Base-by-base conservation (phyloP, 2,329 filamentous ascomycete species). In the Pleomassaria siparia region DNA sequence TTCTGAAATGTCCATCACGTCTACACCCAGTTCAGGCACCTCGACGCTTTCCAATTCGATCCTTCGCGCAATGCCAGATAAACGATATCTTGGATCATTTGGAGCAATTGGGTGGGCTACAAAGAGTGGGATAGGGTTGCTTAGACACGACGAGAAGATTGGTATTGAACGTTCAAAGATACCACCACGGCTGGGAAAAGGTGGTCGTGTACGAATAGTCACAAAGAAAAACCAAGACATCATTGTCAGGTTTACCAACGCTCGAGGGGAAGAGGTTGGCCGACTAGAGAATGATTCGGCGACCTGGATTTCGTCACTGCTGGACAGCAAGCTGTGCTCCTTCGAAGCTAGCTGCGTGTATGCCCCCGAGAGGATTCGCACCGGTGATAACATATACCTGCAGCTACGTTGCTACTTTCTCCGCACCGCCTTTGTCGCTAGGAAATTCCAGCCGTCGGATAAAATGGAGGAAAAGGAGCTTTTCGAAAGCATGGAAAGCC, bases 101-200 rank as follows among this genome's bases (percentile, higher is more conserved):
- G 94, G 94, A 8, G 91, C 89, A 4, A 89, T 87, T 44, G 94
- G 86, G 4, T 99, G 94, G 94, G 86, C 89, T 5, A 97, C 92
- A 3, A 84, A 86, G 59, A 96, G 90, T 67, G 92, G 92, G 0
- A 74, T 74, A 2, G 83, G 82, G 29, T 67, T 96, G 5, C 66
- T 99, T 21, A 87, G 84, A 55, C 88, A 95, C 61, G 90, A 88
- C 13, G 92, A 97, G 55, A 60, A 74, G n/a, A 84, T 99, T 48
- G 85, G 80, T 41, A 95, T 99, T 36, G 92, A 97, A 71, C 85
- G 94, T 35, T 85, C 90, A 49, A 91, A 87, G 69, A 84, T 87
- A 21, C 85, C 87, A 11, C 78, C 81, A 1, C 71, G 72, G 44
- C 49, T 59, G 40, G 69, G 69, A 15, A 69, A 70, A 46, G 70